Base-by-base conservation (phyloP, 2,329 filamentous ascomycete genomes). In the Tolypocladium ovalisporum region DNA sequence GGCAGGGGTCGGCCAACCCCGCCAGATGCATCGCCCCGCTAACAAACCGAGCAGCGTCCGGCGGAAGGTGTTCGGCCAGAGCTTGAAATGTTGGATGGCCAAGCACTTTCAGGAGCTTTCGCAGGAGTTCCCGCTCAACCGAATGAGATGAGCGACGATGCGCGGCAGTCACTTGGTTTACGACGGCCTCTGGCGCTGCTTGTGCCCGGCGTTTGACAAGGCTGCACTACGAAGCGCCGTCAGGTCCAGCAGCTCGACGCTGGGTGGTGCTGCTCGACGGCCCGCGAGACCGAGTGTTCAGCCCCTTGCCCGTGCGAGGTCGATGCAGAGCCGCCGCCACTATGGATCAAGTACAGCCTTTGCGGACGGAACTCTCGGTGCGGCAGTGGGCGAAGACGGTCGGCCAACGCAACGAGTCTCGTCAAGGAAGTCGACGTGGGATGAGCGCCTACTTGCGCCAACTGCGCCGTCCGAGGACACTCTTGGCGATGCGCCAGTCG, bases 111-210 rank as follows among this genome's bases (percentile, higher is more conserved):
- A 22, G 39, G 34, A 57, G 52, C 19, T 53, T 51, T 44, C 53
- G 49, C 42, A 52, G 3, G 22, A 27, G 6, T 34, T 15, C 15
- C 34, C 27, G 19, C 6, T 32, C 24, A 17, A n/a, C 29, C 37
- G 22, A 22, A n/a, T 27, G 52, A 19, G 13, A 56, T 47, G 36
- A 34, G 44, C 29, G 40, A 58, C 22, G 15, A 73, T 73, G 70
- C 67, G 66, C 59, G 63, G 64, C 49, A 62, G 61, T 44, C 59
- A 59, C 60, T 63, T 79, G 54, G 67, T 75, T 2, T 65, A 77
- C 39, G 84, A 87, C 67, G 82, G 83, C 59, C 75, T 88, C 52
- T 86, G 83, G 82, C 80, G 80, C 66, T 85, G 80, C 65, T 72
- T 87, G 19, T 86, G 82, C 64, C 84, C 84, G 15, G 78, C 76